Base-by-base conservation (phyloP, 768 basidiomycete species). In the Lactarius evosmus region DNA sequence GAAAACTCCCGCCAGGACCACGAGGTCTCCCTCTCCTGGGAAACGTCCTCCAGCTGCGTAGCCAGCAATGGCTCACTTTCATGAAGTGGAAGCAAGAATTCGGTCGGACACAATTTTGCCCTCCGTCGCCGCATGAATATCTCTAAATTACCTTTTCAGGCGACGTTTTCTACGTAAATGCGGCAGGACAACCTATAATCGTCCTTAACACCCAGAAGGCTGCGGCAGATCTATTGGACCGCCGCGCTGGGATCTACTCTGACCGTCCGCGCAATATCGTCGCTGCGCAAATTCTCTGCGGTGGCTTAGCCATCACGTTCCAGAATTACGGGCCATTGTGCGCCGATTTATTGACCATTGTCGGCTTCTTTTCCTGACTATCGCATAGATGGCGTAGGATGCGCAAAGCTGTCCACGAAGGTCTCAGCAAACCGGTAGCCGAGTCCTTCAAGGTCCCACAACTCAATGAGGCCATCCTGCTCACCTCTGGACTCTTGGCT, bases 131-230 rank as follows among this genome's bases (percentile, higher is more conserved):
- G 12, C 22, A 6, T 9, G 22, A 19, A 7, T 29, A n/a, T 34
- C 27, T 32, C 63, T 66, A 27, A 27, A 67, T 30, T 32, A 19
- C 33, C 7, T 25, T 12, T n/a, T 12, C 19, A 69, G 68, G 68
- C 36, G 61, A 66, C 49, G 25, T 69, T 53, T 46, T 69, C 55
- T 69, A 58, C 51, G 50, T 69, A 7, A 69, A 34, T 55, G 63
- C 66, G 8, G 59, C 53, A 27, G 69, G 69, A 16, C 63, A 69
- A n/a, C 64, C 69, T 14, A 64, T 67, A 7, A 51, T 73, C 22
- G 62, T 73, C 11, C 61, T 73, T 41, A 73, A 71, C 52, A 38
- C 66, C 38, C 66, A 67, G 27, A 66, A 73, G 52, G 71, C 55
- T 4, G 68, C 69, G 19, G 53, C 56, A 16, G 72, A 73, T 27